phyloP scores from a whole-genome alignment of 441 rosid genomes.

The Syzygium malaccense region DNA sequence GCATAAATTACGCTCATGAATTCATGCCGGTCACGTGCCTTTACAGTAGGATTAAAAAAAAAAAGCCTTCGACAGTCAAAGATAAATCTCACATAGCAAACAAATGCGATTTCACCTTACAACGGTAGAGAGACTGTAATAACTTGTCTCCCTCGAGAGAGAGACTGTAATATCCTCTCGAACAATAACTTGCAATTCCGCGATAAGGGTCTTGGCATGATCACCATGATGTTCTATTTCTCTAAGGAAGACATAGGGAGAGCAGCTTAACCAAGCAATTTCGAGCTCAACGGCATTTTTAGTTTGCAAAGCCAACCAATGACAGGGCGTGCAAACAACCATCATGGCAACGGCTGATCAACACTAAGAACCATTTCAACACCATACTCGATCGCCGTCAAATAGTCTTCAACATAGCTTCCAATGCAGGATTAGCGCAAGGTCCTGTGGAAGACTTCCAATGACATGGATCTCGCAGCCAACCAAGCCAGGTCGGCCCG shows the following conservation, averaged over 20 bases:
- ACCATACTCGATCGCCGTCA: no score
- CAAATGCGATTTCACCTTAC: fast-evolving
- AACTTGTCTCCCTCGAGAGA: background rate
- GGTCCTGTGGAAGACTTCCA: background rate
- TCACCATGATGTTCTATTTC: background rate
- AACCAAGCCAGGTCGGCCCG: background rate
- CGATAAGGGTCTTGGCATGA: background rate
- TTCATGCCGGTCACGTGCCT: background rate
- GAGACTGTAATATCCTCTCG: fast-evolving
- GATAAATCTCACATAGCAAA: background rate
- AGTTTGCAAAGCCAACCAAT: background rate
- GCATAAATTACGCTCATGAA: background rate
- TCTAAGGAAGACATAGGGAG: background rate
- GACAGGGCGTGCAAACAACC: background rate
- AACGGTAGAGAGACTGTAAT: background rate
- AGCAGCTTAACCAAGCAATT: background rate
- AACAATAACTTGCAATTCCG: background rate
- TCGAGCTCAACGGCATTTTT: background rate
- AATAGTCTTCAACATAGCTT: background rate
- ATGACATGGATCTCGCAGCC: background rate
- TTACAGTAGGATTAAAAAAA: background rate
- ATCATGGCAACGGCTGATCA: background rate
- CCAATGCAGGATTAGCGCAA: background rate
- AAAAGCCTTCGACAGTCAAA: background rate
- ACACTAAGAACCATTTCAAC: background rate